Base-by-base conservation (phyloP, 2,329 filamentous ascomycete genomes). In the Colletotrichum chlorophyti region DNA sequence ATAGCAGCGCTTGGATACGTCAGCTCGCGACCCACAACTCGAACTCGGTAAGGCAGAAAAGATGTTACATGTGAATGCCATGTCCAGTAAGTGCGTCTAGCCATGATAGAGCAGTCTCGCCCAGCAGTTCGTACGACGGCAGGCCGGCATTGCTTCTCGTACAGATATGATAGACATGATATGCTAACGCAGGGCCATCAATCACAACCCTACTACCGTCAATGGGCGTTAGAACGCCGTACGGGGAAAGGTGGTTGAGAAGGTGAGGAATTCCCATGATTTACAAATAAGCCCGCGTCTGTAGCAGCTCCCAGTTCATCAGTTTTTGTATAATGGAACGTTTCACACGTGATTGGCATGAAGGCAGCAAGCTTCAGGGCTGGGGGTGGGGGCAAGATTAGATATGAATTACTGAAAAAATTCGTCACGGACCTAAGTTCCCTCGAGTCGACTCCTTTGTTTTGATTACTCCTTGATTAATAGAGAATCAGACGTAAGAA, bases 171-270 rank as follows among this genome's bases (percentile, higher is more conserved):
- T 90, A 86, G 35, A 93, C 77, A 70, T 91, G 83, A 69, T 94
- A 90, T 1, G 91, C 90, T 23, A 96, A 75, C 2, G 86, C 88
- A 5, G 93, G 92, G 0, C 92, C 93, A 69, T 97, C 93, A 53
- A 96, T 85, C 40, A 85, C 79, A 17, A 83, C 73, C 6, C 66
- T 66, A 34, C 77, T 68, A 23, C 73, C 70, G 34, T 70, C 64
- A 2, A 90, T 72, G 10, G 69, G 64, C 7, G 69, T 70, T 15
- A 72, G 66, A 24, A 74, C 70, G 2, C 81, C 80, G 68, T 83
- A 86, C 0, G 80, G 81, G 59, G 79, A 74, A 38, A 90, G 70
- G 47, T 80, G 78, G 12, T 75, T 71, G 41, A 78, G 79, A 5
- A 90, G 74, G 62, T 81, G 79, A 35, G 79, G 81, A 41, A 90